These are phyloP conservation scores for Aphanoascus verrucosus DNA, from an alignment of 2,329 filamentous ascomycete genomes.

Conservation along the genomic window DNA sequence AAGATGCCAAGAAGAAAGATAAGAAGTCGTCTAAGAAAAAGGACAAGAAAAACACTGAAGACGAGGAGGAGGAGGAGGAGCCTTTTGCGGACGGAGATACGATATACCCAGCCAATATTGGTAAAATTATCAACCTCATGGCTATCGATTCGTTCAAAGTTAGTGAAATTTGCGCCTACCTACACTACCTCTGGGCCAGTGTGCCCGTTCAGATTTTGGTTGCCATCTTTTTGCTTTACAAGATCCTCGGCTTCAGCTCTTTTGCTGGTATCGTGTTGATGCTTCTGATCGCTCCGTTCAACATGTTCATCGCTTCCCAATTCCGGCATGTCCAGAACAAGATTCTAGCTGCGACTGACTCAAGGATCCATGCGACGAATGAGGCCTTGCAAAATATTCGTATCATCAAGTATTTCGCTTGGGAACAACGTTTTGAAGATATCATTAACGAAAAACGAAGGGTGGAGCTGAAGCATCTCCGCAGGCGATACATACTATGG, in stretches of 20 bases:
- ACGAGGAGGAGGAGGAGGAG: conserved; percentile 29
- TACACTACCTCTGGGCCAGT: conserved; percentile 89
- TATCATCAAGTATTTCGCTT: conserved; percentile 99
- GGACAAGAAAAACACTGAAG: conserved; percentile 18
- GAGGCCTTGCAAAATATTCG: conserved; percentile 95
- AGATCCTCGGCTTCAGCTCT: conserved; percentile 82
- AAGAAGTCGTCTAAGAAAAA: conserved; percentile 27
- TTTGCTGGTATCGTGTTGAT: conserved; percentile 89
- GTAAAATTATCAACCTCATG: conserved; percentile 99
- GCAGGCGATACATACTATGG: conserved; percentile 82
- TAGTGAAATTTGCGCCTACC: conserved; percentile 82
- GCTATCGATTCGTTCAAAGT: conserved; percentile 99
- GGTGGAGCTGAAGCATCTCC: conserved; percentile 65
- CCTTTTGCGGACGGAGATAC: conserved; percentile 17
- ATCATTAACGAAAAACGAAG: conserved; percentile 82
- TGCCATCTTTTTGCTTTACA: conserved; percentile 71
- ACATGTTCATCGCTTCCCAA: conserved; percentile 74
- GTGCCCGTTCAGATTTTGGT: conserved; percentile 81
- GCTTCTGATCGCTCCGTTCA: conserved; percentile 76
- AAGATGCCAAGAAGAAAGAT: conserved; percentile 47
- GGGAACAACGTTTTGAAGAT: conserved; percentile 82
- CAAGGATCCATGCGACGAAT: conserved; percentile 91
- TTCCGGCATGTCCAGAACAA: conserved; percentile 81
- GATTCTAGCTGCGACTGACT: conserved; percentile 88
- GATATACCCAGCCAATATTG: conserved; percentile 76